These are phyloP conservation scores for Mimosa pudica DNA, from an alignment of 306 rosid genomes.

Conservation along the genomic window DNA sequence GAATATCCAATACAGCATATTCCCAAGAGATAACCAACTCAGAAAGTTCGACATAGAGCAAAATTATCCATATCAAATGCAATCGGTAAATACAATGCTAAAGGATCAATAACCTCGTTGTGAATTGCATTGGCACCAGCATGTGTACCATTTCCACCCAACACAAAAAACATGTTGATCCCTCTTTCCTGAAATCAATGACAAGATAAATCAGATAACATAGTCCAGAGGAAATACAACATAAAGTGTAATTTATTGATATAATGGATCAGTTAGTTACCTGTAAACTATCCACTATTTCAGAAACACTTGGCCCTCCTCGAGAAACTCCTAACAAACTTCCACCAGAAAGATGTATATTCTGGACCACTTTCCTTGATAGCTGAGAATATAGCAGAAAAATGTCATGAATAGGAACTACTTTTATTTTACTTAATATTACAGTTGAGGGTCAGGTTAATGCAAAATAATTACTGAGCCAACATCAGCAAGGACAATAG, in stretches of 20 bases:
- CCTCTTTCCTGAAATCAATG: constrained; percentile 76
- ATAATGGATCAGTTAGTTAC: constrained; percentile 42
- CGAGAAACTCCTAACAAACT: constrained; percentile 98
- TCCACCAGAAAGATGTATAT: constrained; percentile 99
- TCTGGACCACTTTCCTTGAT: constrained; percentile 92
- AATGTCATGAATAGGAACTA: constrained; percentile 12
- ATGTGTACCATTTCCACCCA: constrained; percentile 99
- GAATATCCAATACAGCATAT: constrained; percentile 16
- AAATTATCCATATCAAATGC: constrained; percentile 17
- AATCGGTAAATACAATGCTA: constrained; percentile 21
- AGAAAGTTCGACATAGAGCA: constrained; percentile 7
- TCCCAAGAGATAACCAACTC: constrained; percentile 12
- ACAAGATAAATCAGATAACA: constrained; percentile 26
- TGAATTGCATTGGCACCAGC: constrained; percentile 98
- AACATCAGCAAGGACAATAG: constrained; percentile 33
- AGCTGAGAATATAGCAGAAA: constrained; percentile 57
- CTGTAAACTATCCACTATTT: constrained; percentile 85
- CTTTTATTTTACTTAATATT: constrained; percentile 18
- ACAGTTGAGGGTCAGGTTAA: constrained; percentile 7
- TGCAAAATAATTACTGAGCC: constrained; percentile 16
- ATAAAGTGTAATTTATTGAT: constrained; percentile 14
- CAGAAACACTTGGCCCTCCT: constrained; percentile 77
- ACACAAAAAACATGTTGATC: constrained; percentile 93
- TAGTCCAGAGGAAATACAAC: constrained; percentile 18
- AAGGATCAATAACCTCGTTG: constrained; percentile 66